These are phyloP conservation scores for Metschnikowia arizonensis DNA, from an alignment of 805 yeast genomes.

Conservation along the genomic window DNA sequence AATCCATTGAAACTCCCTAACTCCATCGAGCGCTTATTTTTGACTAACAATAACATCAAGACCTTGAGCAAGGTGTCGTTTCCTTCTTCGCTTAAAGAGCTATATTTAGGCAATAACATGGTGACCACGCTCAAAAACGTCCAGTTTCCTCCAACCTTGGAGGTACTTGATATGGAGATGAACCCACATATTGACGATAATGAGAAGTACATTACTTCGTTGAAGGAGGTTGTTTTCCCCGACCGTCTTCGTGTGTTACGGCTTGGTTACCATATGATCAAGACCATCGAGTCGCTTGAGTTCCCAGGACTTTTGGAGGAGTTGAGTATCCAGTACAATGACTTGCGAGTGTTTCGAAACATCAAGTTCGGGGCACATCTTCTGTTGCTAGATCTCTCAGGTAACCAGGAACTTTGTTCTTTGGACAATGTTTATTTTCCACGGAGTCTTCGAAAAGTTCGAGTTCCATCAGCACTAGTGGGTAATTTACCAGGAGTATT, in stretches of 20 bases:
- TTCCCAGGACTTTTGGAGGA: conserved; percentile 32
- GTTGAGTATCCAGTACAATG: conserved; percentile 38
- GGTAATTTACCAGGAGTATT: conserved; percentile 35
- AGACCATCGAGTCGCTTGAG: conserved; percentile 35
- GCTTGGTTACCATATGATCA: conserved; percentile 39
- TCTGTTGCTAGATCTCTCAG: conserved; percentile 36
- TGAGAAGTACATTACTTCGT: conserved; percentile 39
- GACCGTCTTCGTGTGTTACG: conserved; percentile 31
- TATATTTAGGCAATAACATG: conserved; percentile 40
- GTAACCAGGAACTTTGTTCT: conserved; percentile 37
- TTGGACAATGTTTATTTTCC: conserved; percentile 38
- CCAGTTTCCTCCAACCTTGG: conserved; percentile 34
- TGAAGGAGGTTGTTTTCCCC: conserved; percentile 41
- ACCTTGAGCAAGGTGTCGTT: conserved; percentile 41
- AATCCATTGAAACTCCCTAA: conserved; percentile 43
- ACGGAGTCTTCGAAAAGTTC: conserved; percentile 33
- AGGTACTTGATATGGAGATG: conserved; percentile 40
- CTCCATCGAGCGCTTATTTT: conserved; percentile 33
- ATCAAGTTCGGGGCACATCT: conserved; percentile 35
- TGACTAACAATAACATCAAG: conserved; percentile 40
- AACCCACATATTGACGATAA: conserved; percentile 39
- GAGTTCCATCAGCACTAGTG: conserved; percentile 32
- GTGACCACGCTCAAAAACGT: conserved; percentile 45
- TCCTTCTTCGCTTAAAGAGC: conserved; percentile 32
- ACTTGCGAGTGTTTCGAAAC: conserved; percentile 33